Evolutionary conservation across 116 monocot genomes (phyloP).

Genomic region (Zostera marina): DNA sequence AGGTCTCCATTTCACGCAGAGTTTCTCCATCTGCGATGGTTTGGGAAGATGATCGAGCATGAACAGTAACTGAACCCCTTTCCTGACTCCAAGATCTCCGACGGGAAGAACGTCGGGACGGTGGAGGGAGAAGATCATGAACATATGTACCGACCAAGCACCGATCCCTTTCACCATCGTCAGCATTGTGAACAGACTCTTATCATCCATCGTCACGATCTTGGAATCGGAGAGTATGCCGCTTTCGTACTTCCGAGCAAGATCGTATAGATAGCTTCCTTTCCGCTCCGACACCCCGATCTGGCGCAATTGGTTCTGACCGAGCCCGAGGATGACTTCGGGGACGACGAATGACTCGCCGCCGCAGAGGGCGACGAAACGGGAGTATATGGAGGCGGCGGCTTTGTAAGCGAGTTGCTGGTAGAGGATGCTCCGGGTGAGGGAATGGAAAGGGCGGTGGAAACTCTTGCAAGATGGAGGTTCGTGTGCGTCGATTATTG

Average conservation of each 20-base stretch:
- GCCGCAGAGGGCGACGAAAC: constrained; percentile 51
- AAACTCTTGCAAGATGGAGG: constrained; percentile 26
- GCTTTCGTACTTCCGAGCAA: constrained; percentile 35
- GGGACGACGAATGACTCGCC: constrained; percentile 36
- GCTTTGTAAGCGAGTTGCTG: constrained; percentile 60
- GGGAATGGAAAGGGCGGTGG: constrained; percentile 39
- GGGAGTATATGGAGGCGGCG: constrained; percentile 44
- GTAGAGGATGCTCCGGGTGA: constrained; percentile 40
- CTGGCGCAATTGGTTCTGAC: constrained; percentile 34
- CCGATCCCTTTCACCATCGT: constrained; percentile 71
- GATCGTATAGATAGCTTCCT: constrained; percentile 38
- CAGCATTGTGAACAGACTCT: constrained; percentile 49
- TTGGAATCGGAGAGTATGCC: constrained; percentile 52
- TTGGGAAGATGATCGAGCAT: constrained; percentile 48
- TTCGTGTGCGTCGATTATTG: constrained; percentile 34
- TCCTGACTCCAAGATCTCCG: constrained; percentile 75
- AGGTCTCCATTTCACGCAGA: constrained; percentile 77
- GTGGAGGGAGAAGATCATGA: constrained; percentile 84
- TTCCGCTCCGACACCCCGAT: constrained; percentile 47
- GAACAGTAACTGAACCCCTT: constrained; percentile 82
- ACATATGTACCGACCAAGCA: constrained; percentile 76
- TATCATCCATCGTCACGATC: constrained; percentile 46
- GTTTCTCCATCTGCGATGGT: constrained; percentile 76
- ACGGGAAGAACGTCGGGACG: constrained; percentile 87
- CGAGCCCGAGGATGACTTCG: constrained; percentile 23